Evolutionary conservation across 2,329 filamentous ascomycete genomes (phyloP).

Genomic region (Dothistroma pini): DNA sequence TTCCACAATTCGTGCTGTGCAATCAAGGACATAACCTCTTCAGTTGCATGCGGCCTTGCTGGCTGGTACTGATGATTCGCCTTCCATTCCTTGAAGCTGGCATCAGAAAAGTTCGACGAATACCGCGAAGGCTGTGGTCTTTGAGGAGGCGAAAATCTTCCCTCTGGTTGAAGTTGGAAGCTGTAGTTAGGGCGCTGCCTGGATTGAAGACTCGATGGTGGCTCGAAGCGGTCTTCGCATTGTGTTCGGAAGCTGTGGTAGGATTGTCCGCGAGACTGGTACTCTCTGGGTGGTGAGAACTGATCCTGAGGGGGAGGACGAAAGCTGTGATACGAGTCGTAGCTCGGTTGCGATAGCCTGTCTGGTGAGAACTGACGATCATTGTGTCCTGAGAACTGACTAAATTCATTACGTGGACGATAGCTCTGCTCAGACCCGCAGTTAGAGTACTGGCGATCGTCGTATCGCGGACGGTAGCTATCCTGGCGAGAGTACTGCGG

Average conservation of each 20-base stretch:
- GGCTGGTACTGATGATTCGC: neutral
- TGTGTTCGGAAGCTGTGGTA: neutral
- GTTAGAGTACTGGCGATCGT: neutral
- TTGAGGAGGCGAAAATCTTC: neutral
- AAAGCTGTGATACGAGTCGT: neutral
- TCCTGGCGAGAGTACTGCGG: neutral
- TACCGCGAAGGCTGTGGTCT: neutral
- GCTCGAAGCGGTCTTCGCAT: neutral
- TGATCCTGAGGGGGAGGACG: neutral
- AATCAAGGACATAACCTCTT: neutral
- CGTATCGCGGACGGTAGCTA: neutral
- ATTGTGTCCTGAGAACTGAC: neutral
- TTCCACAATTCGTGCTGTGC: constrained; percentile 2
- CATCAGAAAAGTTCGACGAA: neutral
- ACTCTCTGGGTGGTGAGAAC: neutral
- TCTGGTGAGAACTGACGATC: neutral
- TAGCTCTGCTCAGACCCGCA: neutral
- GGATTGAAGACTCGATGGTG: neutral
- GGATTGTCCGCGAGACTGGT: neutral
- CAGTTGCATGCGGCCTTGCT: neutral
- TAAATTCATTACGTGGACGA: neutral
- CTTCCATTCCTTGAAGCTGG: neutral
- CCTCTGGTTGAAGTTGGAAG: neutral
- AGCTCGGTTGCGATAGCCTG: neutral
- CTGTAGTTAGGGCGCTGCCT: neutral